Conservation (phyloP, 495 filamentous ascomycete species). For the Penicillium parvum region DNA sequence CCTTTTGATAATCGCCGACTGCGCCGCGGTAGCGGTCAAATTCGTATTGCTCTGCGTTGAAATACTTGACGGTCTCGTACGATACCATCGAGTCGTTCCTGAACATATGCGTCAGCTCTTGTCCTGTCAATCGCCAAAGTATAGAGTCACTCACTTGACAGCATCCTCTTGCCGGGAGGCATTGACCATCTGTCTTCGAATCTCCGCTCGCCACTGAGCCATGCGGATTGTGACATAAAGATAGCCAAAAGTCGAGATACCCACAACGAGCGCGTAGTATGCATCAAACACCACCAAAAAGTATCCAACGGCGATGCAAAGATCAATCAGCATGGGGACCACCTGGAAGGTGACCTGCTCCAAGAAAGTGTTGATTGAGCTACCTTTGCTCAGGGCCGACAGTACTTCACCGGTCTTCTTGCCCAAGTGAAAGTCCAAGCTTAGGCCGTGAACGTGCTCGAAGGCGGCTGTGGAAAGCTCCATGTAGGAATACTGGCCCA, state of each 20-base stretch:
- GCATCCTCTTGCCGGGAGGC: slow-evolving; percentile 91
- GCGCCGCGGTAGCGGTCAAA: slow-evolving; percentile 80
- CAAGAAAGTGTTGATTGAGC: slow-evolving; percentile 92
- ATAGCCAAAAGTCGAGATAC: slow-evolving; percentile 91
- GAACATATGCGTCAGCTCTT: background rate
- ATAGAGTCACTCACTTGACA: slow-evolving; percentile 56
- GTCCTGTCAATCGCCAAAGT: background rate
- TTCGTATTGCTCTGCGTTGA: slow-evolving; percentile 93
- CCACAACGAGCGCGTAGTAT: slow-evolving; percentile 88
- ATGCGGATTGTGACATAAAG: slow-evolving; percentile 93
- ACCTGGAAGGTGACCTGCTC: slow-evolving; percentile 95
- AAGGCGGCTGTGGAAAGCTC: slow-evolving; percentile 92
- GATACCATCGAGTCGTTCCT: slow-evolving; percentile 95
- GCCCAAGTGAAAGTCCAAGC: slow-evolving; percentile 91
- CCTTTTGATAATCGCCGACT: slow-evolving; percentile 74
- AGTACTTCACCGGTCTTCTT: slow-evolving; percentile 97
- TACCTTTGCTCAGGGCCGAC: slow-evolving; percentile 91
- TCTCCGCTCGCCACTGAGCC: slow-evolving; percentile 88
- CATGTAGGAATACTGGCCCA: slow-evolving; percentile 93
- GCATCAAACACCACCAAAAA: slow-evolving; percentile 78
- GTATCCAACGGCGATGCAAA: slow-evolving; percentile 80
- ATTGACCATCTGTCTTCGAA: slow-evolving; percentile 89
- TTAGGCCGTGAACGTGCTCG: slow-evolving; percentile 92
- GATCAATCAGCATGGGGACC: slow-evolving; percentile 88
- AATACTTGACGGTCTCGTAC: slow-evolving; percentile 98